Evolutionary conservation across 306 rosid species (phyloP).

Genomic region (Castanospermum australe): DNA sequence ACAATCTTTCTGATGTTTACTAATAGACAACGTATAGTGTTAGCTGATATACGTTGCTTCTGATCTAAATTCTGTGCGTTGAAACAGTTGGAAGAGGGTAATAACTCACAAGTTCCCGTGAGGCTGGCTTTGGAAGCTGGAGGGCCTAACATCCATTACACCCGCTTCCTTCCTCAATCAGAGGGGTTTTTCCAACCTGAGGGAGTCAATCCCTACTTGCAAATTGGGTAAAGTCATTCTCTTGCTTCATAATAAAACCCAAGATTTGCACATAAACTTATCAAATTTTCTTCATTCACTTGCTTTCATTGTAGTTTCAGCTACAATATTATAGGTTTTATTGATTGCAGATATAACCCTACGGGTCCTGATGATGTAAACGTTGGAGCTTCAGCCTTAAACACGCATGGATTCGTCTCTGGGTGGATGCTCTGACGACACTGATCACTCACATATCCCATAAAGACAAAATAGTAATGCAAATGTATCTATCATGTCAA

Average conservation of each 20-base stretch:
- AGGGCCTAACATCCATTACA: slow-evolving; percentile 25
- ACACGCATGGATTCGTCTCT: slow-evolving; percentile 50
- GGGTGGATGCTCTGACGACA: slow-evolving; percentile 66
- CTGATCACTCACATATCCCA: neutral
- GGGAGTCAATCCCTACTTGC: slow-evolving; percentile 52
- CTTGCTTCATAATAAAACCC: neutral
- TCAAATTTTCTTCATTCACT: neutral
- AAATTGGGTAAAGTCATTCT: slow-evolving; percentile 55
- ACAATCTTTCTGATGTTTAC: neutral
- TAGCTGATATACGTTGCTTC: neutral
- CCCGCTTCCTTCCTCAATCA: slow-evolving; percentile 45
- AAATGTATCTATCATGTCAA: slow-evolving; percentile 5
- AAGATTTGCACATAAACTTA: neutral
- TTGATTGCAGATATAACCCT: slow-evolving; percentile 51
- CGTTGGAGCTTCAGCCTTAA: slow-evolving; percentile 47
- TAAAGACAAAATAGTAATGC: neutral
- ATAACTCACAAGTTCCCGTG: slow-evolving; percentile 25
- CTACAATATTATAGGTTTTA: neutral
- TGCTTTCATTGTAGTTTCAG: neutral
- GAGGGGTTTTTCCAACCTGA: slow-evolving; percentile 52
- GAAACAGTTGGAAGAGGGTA: slow-evolving; percentile 66
- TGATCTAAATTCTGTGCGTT: neutral
- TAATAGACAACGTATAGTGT: neutral
- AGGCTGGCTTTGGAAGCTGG: slow-evolving; percentile 52
- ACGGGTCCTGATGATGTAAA: slow-evolving; percentile 36